These are phyloP conservation scores for Nemania sp. DNA, from an alignment of 2,329 filamentous ascomycete genomes.

Conservation along the genomic window DNA sequence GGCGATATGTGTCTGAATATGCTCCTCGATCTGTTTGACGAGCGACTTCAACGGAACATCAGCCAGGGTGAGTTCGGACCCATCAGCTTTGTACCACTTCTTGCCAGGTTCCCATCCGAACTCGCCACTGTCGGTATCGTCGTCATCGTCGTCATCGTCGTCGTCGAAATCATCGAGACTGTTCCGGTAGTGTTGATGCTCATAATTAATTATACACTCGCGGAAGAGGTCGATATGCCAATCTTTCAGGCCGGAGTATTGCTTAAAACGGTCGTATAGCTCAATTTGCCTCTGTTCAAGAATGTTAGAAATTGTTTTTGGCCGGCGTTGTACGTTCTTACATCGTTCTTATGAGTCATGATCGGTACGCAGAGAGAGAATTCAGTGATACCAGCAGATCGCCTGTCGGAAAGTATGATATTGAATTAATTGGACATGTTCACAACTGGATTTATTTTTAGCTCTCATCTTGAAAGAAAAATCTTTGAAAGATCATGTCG, in stretches of 20 bases:
- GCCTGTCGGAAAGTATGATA: no score
- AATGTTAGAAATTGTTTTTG: neutral
- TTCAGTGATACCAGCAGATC: no score
- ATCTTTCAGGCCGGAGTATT: neutral
- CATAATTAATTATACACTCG: neutral
- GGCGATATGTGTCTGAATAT: neutral
- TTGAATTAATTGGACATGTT: no score
- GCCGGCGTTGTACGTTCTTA: neutral
- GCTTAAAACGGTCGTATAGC: neutral
- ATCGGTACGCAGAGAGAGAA: no score
- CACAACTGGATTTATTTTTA: no score
- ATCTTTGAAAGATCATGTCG: no score
- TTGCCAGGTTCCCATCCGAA: no score
- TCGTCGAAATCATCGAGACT: no score
- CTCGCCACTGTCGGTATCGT: no score
- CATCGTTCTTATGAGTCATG: neutral
- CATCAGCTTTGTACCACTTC: neutral
- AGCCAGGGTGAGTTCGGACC: constrained; percentile 1
- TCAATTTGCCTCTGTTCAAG: neutral
- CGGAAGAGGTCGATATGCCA: neutral
- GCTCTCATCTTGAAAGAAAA: no score
- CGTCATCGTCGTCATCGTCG: neutral
- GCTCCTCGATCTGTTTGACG: neutral
- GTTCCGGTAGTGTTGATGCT: neutral
- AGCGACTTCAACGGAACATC: neutral